Base-by-base conservation (phyloP, 2,329 filamentous ascomycete species). In the Fusarium irregulare region DNA sequence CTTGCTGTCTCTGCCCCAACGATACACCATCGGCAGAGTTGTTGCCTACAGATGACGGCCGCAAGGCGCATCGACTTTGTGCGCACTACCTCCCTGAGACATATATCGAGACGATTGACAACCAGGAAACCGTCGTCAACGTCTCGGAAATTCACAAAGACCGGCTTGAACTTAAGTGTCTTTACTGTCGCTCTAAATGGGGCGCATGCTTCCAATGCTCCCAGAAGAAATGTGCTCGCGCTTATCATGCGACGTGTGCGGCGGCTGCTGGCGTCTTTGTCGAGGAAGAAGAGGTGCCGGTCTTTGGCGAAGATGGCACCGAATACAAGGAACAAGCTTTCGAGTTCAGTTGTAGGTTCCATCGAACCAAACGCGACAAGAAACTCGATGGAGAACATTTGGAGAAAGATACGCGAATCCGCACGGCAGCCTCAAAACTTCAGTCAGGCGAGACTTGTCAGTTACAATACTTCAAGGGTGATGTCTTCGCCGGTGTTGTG, bases 131-230 rank as follows among this genome's bases (percentile, higher is more conserved):
- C 12, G 87, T 98, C 25, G 92, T 88, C 71, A 95, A 97, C 72
- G 88, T 94, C 53, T 87, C 88, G n/a, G 88, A 89, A 65, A 94
- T 98, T 71, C 90, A 92, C 77, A 95, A 96, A 79, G 93, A 92
- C 59, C 92, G 95, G 21, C 83, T 97, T 72, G 94, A 97, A 27
- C 89, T 98, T 72, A 97, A 97, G 80, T 99, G 96, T 79, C 89
- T 97, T 66, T 97, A 93, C 81, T 99, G 96, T 78, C 93, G 94
- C 34, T 97, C 94, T 32, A 97, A 96, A 80, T 92, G 92, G 60
- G 96, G 96, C n/a, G 93, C 93, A 18, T 98, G 95, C 81, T 97
- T 99, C 82, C 95, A 98, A 79, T 99, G 96, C 80, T 97, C 93
- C 2, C 91, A 93, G 73, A 95, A 94, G 83, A 98, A 97, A 79